Base-by-base conservation (phyloP, 805 yeast species). In the Saccharomyces cerevisiae region DNA sequence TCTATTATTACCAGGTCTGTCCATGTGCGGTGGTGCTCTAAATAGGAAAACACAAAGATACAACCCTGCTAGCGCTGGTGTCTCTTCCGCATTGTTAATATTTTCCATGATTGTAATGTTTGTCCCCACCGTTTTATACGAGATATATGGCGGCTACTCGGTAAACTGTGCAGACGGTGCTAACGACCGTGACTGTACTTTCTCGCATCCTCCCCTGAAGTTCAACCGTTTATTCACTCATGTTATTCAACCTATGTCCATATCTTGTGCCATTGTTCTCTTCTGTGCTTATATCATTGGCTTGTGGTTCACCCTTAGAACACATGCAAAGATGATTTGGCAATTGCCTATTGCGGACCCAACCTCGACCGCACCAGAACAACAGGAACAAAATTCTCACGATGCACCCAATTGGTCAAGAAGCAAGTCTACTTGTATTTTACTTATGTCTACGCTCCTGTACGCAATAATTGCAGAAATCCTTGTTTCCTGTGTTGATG, bases 381-480 rank as follows among this genome's bases (percentile, higher is more conserved):
- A 53, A 22, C 52, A 50, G 17, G 59, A 51, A 11, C 68, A 64
- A n/a, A 85, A 86, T 4, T 95, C 96, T 1, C 97, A 92, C 62
- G 97, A 90, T 68, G 95, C 97, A 0, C 98, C 99, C 48, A 94
- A 94, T 67, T 94, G 99, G 99, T 85, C 96, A 6, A 80, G 92
- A 63, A 73, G 74, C 14, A 92, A 90, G 70, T 87, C 96, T 1
- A 80, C 96, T 0, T 79, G 85, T 17, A 91, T 94, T 52, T 75
- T 94, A 48, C 74, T 94, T 6, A 80, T 85, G 2, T 92, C 98
- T 0, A 94, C 99, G 0, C 58, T 91, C 10, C 73, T 90, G 22
- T 94, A 94, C 70, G 97, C 99, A 0, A 72, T 89, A 31, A 91
- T 94, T 62, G 99, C 98, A 1, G 98, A 92, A 70, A 89, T 92